Conservation (phyloP, 2,329 filamentous ascomycete species). For the Grosmannia serpens region DNA sequence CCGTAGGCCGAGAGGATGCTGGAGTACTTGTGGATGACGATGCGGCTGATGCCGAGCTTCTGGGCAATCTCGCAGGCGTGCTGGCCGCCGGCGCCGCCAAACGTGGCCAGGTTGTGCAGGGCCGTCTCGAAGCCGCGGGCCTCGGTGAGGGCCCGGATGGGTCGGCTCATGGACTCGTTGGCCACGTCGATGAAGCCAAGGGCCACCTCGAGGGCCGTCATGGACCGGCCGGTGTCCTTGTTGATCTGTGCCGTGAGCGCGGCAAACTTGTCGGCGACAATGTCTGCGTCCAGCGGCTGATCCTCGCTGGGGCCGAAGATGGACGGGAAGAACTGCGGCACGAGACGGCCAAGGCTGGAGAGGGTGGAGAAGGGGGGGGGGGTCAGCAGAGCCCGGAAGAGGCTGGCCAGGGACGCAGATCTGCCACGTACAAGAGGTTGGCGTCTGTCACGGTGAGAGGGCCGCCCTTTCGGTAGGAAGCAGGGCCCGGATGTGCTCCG, state of each 20-base stretch:
- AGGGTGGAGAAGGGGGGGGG: too few relatives aligned
- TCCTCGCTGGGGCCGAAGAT: constrained; percentile 58
- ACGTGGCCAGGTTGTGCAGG: constrained; percentile 79
- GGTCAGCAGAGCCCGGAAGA: too few relatives aligned
- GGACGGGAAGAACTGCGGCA: constrained; percentile 51
- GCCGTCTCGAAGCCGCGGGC: constrained; percentile 88
- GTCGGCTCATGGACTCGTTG: constrained; percentile 82
- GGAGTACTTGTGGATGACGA: constrained; percentile 75
- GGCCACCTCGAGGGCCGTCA: constrained; percentile 73
- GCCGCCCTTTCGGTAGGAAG: constrained; percentile 57
- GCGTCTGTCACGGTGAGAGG: constrained; percentile 57
- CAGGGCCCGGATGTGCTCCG: constrained; percentile 54
- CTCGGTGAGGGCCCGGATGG: constrained; percentile 81
- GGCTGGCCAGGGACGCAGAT: too few relatives aligned
- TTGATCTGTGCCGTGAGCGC: constrained; percentile 73
- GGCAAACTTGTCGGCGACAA: constrained; percentile 50
- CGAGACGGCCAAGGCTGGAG: constrained; percentile 43
- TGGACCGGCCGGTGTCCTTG: constrained; percentile 54
- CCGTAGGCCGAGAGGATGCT: constrained; percentile 84
- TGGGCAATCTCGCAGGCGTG: constrained; percentile 81
- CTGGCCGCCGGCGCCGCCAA: constrained; percentile 84
- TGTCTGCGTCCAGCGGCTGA: constrained; percentile 41
- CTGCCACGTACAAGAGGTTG: constrained; percentile 51
- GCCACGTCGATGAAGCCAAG: constrained; percentile 82
- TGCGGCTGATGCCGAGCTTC: constrained; percentile 71